A percentile compares a stretch with the other conserved stretches of the same genome.
Evolutionary conservation across 1,139 yeast species (phyloP).

Genomic region (Suhomyces atakaporum): DNA sequence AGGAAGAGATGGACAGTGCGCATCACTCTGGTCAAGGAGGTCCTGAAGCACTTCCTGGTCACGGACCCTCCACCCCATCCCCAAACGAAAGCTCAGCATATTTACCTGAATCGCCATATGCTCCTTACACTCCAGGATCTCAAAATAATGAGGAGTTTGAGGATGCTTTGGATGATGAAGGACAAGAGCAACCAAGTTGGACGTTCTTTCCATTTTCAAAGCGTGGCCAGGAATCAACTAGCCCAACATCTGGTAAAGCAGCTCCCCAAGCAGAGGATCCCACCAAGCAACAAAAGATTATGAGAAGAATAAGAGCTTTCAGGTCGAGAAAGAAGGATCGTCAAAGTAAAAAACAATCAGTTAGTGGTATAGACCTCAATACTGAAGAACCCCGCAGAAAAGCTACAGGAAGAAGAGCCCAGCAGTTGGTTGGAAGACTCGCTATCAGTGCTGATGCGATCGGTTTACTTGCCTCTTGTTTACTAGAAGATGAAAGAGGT

Average conservation of each 20-base stretch:
- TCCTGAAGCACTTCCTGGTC: conserved; percentile 5
- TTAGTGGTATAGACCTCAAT: conserved; percentile 22
- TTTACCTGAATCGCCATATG: conserved; percentile 1
- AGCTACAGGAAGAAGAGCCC: conserved; percentile 54
- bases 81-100: neutral
- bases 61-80: neutral
- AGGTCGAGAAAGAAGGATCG: conserved; percentile 30
- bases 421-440: conserved; percentile 63
- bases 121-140: neutral
- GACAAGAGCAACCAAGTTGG: conserved; percentile 3
- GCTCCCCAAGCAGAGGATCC: conserved; percentile 15
- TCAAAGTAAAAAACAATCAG: conserved; percentile 20
- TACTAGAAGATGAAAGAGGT: conserved; percentile 77
- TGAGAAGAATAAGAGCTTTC: conserved; percentile 29
- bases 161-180: conserved; percentile 11
- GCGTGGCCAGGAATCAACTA: conserved; percentile 6
- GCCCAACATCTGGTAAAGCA: conserved; percentile 8
- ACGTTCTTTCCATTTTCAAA: conserved; percentile 8
- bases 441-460: conserved; percentile 80
- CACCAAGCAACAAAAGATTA: conserved; percentile 19
- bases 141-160: conserved; percentile 7
- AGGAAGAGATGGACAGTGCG: conserved; percentile 21
- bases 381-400: conserved; percentile 27
- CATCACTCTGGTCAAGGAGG: conserved; percentile 13
- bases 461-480: conserved; percentile 70